These are phyloP conservation scores for Microcos paniculata DNA, from an alignment of 345 rosid genomes.

Conservation along the genomic window DNA sequence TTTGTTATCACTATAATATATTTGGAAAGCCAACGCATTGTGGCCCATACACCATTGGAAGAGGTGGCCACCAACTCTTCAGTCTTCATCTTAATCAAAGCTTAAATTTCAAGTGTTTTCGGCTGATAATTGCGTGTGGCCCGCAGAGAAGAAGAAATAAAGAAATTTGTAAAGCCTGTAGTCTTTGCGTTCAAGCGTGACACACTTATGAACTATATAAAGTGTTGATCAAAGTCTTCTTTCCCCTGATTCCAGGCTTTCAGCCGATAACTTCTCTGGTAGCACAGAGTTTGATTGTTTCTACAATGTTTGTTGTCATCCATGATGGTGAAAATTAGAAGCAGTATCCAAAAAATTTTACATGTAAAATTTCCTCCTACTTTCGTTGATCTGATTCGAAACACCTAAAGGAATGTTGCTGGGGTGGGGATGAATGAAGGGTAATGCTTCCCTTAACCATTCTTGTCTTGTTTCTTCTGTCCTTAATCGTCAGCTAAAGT, in stretches of 20 bases:
- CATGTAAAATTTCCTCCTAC: not conserved
- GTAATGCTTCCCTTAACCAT: not conserved
- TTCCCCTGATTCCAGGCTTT: no score
- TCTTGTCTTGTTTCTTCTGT: not conserved
- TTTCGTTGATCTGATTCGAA: no score
- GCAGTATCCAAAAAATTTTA: no score
- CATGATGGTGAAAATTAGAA: no score
- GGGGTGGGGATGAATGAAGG: no score
- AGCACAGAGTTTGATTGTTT: not conserved
- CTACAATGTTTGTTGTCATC: no score
- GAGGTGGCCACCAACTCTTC: not conserved
- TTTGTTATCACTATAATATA: not conserved
- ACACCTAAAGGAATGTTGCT: no score
- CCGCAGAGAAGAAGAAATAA: not conserved
- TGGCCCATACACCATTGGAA: not conserved
- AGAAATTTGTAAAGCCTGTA: not conserved
- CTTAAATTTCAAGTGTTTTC: not conserved
- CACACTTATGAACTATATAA: not conserved
- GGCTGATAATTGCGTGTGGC: constrained; percentile 6
- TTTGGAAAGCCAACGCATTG: constrained; percentile 6
- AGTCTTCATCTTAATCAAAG: not conserved
- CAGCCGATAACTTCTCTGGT: not conserved
- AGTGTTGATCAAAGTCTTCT: not conserved
- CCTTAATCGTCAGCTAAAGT: not conserved
- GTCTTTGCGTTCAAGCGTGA: not conserved